phyloP scores from a whole-genome alignment of 2,329 filamentous ascomycete genomes.

The Didymella sp. region DNA sequence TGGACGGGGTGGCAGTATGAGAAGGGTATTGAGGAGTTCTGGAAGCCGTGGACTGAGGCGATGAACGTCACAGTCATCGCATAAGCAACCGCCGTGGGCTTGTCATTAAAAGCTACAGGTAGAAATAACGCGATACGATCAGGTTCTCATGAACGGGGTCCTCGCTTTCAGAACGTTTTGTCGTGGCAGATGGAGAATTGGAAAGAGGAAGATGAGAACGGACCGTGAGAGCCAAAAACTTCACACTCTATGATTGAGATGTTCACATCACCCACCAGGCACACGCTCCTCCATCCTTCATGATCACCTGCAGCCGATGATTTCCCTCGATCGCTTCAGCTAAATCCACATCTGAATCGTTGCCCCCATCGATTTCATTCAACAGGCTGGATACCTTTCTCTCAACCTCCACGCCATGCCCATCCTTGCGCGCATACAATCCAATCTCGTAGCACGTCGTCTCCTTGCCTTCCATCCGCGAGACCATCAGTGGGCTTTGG shows the following conservation, averaged over 20 bases:
- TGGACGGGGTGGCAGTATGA: constrained; percentile 58
- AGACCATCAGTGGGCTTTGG: too few relatives aligned
- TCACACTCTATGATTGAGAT: not conserved
- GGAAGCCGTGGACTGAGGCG: constrained; percentile 59
- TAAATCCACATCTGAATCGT: not conserved
- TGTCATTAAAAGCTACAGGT: not conserved
- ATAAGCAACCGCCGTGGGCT: not conserved
- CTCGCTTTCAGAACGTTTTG: too few relatives aligned
- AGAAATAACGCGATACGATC: not conserved
- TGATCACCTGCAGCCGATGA: not conserved
- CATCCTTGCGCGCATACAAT: not conserved
- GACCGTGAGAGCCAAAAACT: too few relatives aligned
- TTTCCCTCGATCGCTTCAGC: not conserved
- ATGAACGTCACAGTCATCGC: constrained; percentile 46
- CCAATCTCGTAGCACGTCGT: not conserved
- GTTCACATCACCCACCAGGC: not conserved
- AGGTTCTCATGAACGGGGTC: not conserved
- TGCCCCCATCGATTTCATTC: not conserved
- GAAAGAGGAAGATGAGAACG: too few relatives aligned
- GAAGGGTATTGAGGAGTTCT: constrained; percentile 56
- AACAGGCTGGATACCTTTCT: too few relatives aligned
- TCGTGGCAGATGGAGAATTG: too few relatives aligned
- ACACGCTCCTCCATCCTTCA: not conserved
- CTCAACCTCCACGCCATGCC: not conserved
- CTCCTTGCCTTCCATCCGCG: not conserved